A percentile compares a stretch with the other conserved stretches of the same genome.
phyloP scores from a whole-genome alignment of 345 rosid species.

The Mallotus nudiflorus region DNA sequence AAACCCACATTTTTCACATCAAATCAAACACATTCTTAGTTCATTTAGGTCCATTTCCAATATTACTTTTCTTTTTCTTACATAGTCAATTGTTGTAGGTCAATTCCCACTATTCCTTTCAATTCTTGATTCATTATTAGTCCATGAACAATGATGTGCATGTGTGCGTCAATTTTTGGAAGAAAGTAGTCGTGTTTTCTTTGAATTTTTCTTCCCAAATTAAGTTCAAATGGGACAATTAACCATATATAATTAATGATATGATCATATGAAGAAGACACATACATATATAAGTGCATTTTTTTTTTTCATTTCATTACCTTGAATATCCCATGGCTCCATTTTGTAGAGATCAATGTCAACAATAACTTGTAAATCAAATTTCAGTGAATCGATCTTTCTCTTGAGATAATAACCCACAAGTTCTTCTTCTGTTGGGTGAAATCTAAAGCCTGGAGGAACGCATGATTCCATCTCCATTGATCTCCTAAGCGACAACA shows the following conservation, averaged over 20 bases:
- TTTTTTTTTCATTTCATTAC: conserved; percentile 26
- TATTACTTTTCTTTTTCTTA: background rate
- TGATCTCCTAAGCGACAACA: conserved; percentile 25
- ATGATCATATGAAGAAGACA: background rate
- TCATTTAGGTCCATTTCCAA: conserved; percentile 9
- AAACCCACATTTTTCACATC: background rate
- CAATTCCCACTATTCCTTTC: background rate
- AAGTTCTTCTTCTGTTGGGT: conserved; percentile 96
- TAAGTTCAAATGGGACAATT: no score
- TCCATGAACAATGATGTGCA: no score
- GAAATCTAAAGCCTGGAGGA: conserved; percentile 96
- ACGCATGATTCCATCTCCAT: conserved; percentile 72
- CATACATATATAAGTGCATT: background rate
- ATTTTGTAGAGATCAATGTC: conserved; percentile 94
- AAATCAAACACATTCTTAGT: background rate
- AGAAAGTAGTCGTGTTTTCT: no score
- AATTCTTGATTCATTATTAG: no score
- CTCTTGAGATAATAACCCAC: conserved; percentile 89
- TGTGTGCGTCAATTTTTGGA: no score
- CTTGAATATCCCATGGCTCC: conserved; percentile 99
- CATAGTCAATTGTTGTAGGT: conserved; percentile 2
- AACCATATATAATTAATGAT: background rate
- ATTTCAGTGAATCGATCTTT: conserved; percentile 69
- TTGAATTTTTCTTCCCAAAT: no score
- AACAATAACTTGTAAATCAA: conserved; percentile 76